A percentile compares a stretch with the other conserved stretches of the same genome.
phyloP scores from a whole-genome alignment of 140 eudicot species.

The Bidens hawaiensis region DNA sequence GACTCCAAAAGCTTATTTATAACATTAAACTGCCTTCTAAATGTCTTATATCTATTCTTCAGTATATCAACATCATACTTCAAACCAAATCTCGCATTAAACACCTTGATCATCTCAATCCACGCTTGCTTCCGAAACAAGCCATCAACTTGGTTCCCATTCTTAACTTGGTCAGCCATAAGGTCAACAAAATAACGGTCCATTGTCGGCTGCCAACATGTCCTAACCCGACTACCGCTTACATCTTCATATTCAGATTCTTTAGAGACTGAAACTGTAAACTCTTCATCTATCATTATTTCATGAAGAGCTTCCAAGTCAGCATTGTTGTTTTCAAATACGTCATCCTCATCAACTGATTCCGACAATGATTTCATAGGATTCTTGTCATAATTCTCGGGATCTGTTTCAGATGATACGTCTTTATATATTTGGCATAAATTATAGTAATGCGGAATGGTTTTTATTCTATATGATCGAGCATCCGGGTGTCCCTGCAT shows the following conservation, averaged over 20 bases:
- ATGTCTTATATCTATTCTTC: slow-evolving; percentile 44
- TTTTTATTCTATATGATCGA: slow-evolving; percentile 39
- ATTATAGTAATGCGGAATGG: slow-evolving; percentile 41
- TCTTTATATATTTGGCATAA: slow-evolving; percentile 42
- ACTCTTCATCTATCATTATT: slow-evolving; percentile 36
- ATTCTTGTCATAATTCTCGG: slow-evolving; percentile 8
- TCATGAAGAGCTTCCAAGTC: slow-evolving; percentile 42
- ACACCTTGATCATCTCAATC: slow-evolving; percentile 36
- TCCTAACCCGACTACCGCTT: slow-evolving; percentile 28
- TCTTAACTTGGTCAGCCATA: slow-evolving; percentile 42
- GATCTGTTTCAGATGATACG: slow-evolving; percentile 7
- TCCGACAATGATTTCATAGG: slow-evolving; percentile 10
- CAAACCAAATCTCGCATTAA: slow-evolving; percentile 41
- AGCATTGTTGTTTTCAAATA: slow-evolving; percentile 10
- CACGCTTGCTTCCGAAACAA: slow-evolving; percentile 48
- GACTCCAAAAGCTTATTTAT: slow-evolving; percentile 42
- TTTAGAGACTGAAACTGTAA: slow-evolving; percentile 26
- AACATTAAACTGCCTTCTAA: slow-evolving; percentile 34
- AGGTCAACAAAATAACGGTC: slow-evolving; percentile 52
- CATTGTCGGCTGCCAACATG: slow-evolving; percentile 59
- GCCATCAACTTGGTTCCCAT: slow-evolving; percentile 47
- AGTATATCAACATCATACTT: slow-evolving; percentile 38
- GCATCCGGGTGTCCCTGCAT: slow-evolving; percentile 49
- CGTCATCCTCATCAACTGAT: slow-evolving; percentile 12
- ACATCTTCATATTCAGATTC: slow-evolving; percentile 16